Percentiles rank a stretch among this genome's conserved stretches.
These are phyloP conservation scores for Leccinum fallax DNA, from an alignment of 1,284 basidiomycete species.

Conservation along the genomic window DNA sequence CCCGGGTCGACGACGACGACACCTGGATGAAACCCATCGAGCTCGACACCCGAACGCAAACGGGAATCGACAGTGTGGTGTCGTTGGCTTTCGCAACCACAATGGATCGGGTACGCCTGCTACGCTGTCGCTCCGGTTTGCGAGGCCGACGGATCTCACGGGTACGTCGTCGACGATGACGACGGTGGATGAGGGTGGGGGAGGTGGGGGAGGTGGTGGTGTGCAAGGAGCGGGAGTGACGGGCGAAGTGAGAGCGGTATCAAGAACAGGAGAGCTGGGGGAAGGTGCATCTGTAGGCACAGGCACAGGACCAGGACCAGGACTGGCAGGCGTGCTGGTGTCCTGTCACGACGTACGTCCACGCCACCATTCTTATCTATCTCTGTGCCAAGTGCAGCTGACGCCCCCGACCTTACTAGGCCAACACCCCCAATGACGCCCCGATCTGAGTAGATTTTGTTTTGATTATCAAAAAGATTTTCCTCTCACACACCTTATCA, in stretches of 20 bases:
- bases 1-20: neutral
- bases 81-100: neutral
- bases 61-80: neutral
- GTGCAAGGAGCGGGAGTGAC: neutral
- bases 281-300: neutral
- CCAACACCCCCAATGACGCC: neutral
- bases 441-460: neutral
- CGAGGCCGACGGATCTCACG: conserved; percentile 15
- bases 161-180: neutral
- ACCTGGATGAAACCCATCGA: no score
- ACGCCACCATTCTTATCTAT: neutral
- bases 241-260: neutral
- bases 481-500: neutral
- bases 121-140: conserved; percentile 25
- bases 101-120: neutral
- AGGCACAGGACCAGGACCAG: neutral
- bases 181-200: neutral
- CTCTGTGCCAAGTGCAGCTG: neutral
- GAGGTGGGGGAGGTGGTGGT: neutral
- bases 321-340: neutral
- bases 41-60: neutral
- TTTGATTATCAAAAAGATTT: neutral
- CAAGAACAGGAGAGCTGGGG: neutral
- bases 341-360: neutral
- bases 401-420: neutral